These are phyloP conservation scores for Trichoderma hamatum DNA, from an alignment of 2,329 filamentous ascomycete species.

Conservation along the genomic window DNA sequence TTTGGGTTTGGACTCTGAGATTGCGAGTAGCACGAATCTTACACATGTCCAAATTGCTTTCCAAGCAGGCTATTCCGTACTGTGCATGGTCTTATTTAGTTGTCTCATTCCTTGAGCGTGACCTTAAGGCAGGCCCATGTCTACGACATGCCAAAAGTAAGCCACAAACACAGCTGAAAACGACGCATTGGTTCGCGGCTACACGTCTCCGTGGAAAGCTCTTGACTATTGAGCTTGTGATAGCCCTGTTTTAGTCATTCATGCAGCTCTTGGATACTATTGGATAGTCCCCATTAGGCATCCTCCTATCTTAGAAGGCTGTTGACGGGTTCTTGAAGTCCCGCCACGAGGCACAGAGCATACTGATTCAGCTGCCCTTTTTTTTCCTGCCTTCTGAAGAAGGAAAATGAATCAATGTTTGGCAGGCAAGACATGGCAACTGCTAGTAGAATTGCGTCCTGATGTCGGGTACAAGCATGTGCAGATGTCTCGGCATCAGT, in stretches of 20 bases:
- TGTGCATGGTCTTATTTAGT: background rate
- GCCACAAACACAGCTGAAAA: background rate
- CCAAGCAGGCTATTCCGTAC: no score
- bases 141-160: background rate
- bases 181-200: no score
- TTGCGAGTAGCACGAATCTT: background rate
- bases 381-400: background rate
- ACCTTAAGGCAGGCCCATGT: background rate
- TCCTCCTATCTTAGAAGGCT: background rate
- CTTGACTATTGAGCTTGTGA: background rate
- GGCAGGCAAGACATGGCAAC: background rate
- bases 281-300: background rate
- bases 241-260: background rate
- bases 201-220: background rate
- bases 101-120: background rate
- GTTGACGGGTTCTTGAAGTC: background rate
- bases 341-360: background rate
- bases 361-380: background rate
- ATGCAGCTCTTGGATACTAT: background rate
- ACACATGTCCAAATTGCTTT: background rate
- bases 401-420: background rate
- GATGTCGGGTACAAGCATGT: background rate
- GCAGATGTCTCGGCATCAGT: background rate
- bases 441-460: background rate
- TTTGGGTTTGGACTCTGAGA: background rate